phyloP scores from a whole-genome alignment of 164 flowering plant genomes.

The Nelumbo lutea region DNA sequence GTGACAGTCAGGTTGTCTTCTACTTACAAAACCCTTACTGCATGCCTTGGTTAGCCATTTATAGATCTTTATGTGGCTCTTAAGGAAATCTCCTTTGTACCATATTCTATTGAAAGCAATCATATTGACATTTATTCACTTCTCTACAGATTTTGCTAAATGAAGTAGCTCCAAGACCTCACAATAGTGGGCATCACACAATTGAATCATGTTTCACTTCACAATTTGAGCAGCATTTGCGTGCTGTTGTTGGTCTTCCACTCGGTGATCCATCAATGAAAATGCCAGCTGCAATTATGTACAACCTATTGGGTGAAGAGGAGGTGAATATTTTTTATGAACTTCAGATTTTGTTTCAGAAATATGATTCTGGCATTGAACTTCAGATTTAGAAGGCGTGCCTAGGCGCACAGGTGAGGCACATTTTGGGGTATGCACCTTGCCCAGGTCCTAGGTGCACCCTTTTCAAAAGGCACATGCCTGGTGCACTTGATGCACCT shows the following conservation, averaged over 20 bases:
- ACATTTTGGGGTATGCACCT: no score
- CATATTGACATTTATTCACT: background rate
- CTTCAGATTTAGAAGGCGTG: no score
- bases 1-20: slow-evolving; percentile 63
- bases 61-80: background rate
- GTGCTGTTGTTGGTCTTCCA: slow-evolving; percentile 91
- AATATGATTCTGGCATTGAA: no score
- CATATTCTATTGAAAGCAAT: background rate
- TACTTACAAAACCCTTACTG: background rate
- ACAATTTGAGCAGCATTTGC: slow-evolving; percentile 89
- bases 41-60: background rate
- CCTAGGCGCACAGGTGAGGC: no score
- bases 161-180: slow-evolving; percentile 99
- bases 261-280: slow-evolving; percentile 98
- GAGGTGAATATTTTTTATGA: slow-evolving; percentile 42
- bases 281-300: slow-evolving; percentile 86
- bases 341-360: background rate
- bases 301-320: slow-evolving; percentile 89
- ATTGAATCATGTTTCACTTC: slow-evolving; percentile 92
- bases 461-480: no score
- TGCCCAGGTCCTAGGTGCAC: no score
- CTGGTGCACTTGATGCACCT: no score
- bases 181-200: slow-evolving; percentile 97
- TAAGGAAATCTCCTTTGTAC: background rate
- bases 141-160: slow-evolving; percentile 69